Base-by-base conservation (phyloP, 257 asterid species). In the Anisodus tanguticus region DNA sequence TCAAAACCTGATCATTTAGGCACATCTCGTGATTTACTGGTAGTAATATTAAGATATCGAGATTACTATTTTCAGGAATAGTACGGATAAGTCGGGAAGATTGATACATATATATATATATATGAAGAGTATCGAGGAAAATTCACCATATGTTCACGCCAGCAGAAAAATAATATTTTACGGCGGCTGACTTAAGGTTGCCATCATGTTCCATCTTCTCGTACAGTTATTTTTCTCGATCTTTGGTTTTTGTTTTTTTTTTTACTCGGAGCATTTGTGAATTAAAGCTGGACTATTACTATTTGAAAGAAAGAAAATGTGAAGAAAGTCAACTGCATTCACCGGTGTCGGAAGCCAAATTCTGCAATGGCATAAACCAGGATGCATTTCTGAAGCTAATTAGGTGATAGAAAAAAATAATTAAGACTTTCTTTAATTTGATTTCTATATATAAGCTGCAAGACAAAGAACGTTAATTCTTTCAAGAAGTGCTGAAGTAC, bases 171-270 rank as follows among this genome's bases (percentile, higher is more conserved):
- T 31, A 31, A 31, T 31, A 31, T 31, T 22, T 22, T 22, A 0
- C 26, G 90, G 89, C 91, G 94, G 92, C 91, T 89, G 92, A 89
- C 86, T 70, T 89, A 90, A 84, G 58, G 5, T 67, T 85, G 43
- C 83, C 91, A 91, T 91, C 93, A 91, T 49, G 53, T 70, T 83
- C 82, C 19, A 55, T 80, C 69, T 62, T 16, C 86, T 82, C 51
- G 39, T 74, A 79, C 84, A 70, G 45, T 35, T 17, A 26, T 4
- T n/a, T 12, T 72, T 82, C 79, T 88, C 72, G 79, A 85, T 84
- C 15, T 80, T 86, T 68, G 86, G 0, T 17, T 7, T 16, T 47
- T 19, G 3, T n/a, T 16, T 71, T 71, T 69, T 80, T 22, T 3
- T 70, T 9, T 9, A n/a, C 11, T n/a, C 2, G 31, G 35, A 43